phyloP scores from a whole-genome alignment of 83 land plant species.

The Thuja plicata region DNA sequence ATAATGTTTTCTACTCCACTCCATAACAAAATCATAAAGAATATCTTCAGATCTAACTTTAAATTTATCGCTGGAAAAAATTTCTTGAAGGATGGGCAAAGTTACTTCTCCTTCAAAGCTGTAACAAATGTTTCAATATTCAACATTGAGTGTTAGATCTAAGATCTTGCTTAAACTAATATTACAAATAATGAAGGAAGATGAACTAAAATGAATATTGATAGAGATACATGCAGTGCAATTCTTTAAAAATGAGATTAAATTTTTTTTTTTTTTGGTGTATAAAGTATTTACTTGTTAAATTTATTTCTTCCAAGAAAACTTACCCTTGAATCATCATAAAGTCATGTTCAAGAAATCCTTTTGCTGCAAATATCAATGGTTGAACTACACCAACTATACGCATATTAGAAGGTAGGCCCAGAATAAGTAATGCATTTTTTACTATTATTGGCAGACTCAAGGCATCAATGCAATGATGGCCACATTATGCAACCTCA shows the following conservation, averaged over 20 bases:
- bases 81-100: conserved; percentile 38
- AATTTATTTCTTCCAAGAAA: no score
- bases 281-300: no score
- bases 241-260: no score
- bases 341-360: conserved; percentile 30
- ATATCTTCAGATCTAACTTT: conserved; percentile 48
- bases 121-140: no score
- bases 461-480: conserved; percentile 38
- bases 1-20: conserved; percentile 47
- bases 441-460: conserved; percentile 39
- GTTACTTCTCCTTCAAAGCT: no score
- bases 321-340: conserved; percentile 38
- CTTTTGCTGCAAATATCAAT: conserved; percentile 44
- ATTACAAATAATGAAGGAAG: no score
- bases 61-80: conserved; percentile 45
- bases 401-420: conserved; percentile 46
- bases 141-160: neutral
- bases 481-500: conserved; percentile 47
- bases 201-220: no score
- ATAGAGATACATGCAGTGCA: no score
- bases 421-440: conserved; percentile 47
- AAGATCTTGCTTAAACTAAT: conserved; percentile 1
- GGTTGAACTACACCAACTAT: conserved; percentile 48
- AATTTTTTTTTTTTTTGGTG: neutral
- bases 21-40: conserved; percentile 41